These are phyloP conservation scores for Xanthoceras sorbifolium DNA, from an alignment of 345 rosid species.

Conservation along the genomic window DNA sequence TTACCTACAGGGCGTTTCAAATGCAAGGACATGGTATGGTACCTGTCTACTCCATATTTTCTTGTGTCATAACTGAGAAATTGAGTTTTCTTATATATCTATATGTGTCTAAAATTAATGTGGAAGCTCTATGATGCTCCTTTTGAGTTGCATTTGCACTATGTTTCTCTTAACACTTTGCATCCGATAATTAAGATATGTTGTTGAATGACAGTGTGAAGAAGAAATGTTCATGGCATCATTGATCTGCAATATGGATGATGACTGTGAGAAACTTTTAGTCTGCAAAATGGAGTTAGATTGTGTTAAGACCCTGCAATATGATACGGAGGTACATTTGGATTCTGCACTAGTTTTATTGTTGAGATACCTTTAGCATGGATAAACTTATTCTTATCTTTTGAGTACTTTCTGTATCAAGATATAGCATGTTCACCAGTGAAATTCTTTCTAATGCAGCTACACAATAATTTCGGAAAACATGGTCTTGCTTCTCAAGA, in stretches of 20 bases:
- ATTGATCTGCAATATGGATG: constrained; percentile 80
- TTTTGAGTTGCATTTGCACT: neutral
- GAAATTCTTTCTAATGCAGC: constrained; percentile 43
- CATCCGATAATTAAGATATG: neutral
- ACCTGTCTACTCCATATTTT: constrained; percentile 12
- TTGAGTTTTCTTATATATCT: neutral
- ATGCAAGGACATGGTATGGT: constrained; percentile 77
- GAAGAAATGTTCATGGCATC: constrained; percentile 86
- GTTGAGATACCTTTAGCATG: constrained; percentile 3
- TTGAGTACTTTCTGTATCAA: neutral
- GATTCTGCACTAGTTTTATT: constrained; percentile 24
- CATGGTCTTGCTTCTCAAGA: constrained; percentile 31
- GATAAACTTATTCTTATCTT: neutral
- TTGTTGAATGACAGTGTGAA: constrained; percentile 59
- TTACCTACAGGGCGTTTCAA: constrained; percentile 82
- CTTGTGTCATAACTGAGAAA: neutral
- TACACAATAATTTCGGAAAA: constrained; percentile 43
- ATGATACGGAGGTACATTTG: constrained; percentile 78
- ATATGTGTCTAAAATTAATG: neutral
- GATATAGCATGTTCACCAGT: constrained; percentile 1
- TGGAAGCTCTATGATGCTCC: constrained; percentile 2
- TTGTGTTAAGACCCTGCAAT: constrained; percentile 81
- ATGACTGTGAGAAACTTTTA: constrained; percentile 77
- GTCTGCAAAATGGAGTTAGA: constrained; percentile 90
- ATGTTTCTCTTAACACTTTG: neutral